Percentiles rank a stretch among this genome's conserved stretches.
Evolutionary conservation across 1,284 basidiomycete genomes (phyloP).

Genomic region (Athelia sp.): DNA sequence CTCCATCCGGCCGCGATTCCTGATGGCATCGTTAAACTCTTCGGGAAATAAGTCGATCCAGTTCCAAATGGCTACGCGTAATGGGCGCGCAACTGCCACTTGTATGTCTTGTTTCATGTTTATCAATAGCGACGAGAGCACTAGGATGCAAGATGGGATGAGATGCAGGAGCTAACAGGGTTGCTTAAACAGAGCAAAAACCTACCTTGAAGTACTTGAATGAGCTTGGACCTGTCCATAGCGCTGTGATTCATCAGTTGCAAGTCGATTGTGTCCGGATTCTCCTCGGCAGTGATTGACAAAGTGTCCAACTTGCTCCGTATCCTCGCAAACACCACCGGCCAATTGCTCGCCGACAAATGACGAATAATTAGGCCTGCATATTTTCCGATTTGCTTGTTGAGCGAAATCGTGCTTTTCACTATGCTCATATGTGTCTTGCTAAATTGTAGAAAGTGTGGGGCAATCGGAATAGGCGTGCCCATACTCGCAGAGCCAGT

Average conservation of each 20-base stretch:
- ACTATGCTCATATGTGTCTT: constrained; percentile 62
- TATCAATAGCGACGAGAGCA: constrained; percentile 79
- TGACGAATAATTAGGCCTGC: constrained; percentile 82
- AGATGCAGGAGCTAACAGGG: constrained; percentile 2
- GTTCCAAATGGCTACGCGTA: constrained; percentile 86
- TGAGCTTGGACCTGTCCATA: constrained; percentile 59
- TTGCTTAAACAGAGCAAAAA: constrained; percentile 4
- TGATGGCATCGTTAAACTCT: constrained; percentile 76
- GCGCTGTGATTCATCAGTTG: constrained; percentile 71
- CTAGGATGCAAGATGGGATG: constrained; percentile 33
- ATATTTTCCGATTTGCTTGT: constrained; percentile 59
- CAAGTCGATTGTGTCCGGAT: constrained; percentile 67
- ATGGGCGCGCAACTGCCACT: constrained; percentile 64
- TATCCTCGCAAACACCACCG: constrained; percentile 71
- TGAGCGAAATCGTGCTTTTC: constrained; percentile 52
- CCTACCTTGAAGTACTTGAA: constrained; percentile 62
- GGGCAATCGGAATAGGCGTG: constrained; percentile 36
- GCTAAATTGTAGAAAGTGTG: constrained; percentile 52
- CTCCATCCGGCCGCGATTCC: constrained; percentile 62
- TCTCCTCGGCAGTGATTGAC: constrained; percentile 47
- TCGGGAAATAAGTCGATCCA: constrained; percentile 84
- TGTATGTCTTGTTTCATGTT: constrained; percentile 80
- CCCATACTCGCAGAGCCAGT: constrained; percentile 29
- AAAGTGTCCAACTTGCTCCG: constrained; percentile 68
- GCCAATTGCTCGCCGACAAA: constrained; percentile 90